A percentile compares a stretch with the other conserved stretches of the same genome.
These are phyloP conservation scores for Pseudocercospora fuligena DNA, from an alignment of 2,329 filamentous ascomycete genomes.

Conservation along the genomic window DNA sequence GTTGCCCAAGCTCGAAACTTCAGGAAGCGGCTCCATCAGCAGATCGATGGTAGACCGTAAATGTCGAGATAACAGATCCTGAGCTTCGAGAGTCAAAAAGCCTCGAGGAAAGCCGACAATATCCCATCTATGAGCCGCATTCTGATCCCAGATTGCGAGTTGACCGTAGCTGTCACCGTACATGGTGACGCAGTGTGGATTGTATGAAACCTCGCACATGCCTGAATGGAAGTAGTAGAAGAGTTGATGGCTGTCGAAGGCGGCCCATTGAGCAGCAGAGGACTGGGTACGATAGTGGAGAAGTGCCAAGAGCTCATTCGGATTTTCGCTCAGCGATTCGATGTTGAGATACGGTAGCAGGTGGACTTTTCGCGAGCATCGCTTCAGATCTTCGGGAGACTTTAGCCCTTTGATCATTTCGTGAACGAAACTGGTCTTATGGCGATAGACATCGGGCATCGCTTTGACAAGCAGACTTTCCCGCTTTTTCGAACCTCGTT, in stretches of 20 bases:
- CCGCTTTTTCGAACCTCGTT: slow-evolving; percentile 19
- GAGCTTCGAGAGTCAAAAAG: slow-evolving; percentile 31
- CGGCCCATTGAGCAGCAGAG: slow-evolving; percentile 19
- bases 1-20: neutral
- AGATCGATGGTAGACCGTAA: slow-evolving; percentile 21
- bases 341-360: slow-evolving; percentile 26
- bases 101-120: slow-evolving; percentile 34
- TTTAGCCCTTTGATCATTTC: neutral
- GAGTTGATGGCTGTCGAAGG: slow-evolving; percentile 22
- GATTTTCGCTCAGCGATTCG: slow-evolving; percentile 17
- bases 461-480: slow-evolving; percentile 12
- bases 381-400: too few relatives aligned
- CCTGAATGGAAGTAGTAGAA: neutral
- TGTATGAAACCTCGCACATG: neutral
- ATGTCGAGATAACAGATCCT: slow-evolving; percentile 26
- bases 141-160: slow-evolving; percentile 25
- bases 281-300: slow-evolving; percentile 22
- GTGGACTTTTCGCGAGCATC: neutral
- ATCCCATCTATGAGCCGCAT: slow-evolving; percentile 26
- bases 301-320: slow-evolving; percentile 18
- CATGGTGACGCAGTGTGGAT: slow-evolving; percentile 24
- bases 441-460: slow-evolving; percentile 21
- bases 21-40: neutral
- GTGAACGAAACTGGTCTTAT: neutral
- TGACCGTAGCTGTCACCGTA: slow-evolving; percentile 19